A percentile compares a stretch with the other conserved stretches of the same genome.
Evolutionary conservation across 306 rosid species (phyloP).

Genomic region (Cotoneaster glaucophyllus): DNA sequence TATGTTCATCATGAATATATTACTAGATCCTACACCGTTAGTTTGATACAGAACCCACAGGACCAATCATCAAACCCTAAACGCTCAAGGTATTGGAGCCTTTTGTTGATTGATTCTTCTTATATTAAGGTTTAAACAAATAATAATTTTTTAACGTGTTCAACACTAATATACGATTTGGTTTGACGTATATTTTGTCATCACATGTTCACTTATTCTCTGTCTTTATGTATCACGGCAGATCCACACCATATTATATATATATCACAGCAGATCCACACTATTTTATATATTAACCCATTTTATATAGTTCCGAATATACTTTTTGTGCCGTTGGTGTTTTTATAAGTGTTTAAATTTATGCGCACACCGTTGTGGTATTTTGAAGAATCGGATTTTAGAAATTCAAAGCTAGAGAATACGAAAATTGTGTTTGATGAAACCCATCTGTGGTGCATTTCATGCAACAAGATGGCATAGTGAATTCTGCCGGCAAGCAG

Average conservation of each 20-base stretch:
- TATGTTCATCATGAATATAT: too few species aligned
- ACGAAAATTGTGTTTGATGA: background rate
- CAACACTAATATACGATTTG: background rate
- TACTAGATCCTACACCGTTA: too few species aligned
- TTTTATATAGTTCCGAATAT: background rate
- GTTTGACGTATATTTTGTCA: background rate
- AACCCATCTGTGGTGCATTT: background rate
- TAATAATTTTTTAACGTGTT: background rate
- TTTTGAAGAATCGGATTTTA: background rate
- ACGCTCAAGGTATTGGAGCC: too few species aligned
- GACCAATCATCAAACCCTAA: too few species aligned
- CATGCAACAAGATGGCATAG: background rate
- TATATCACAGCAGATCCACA: conserved; percentile 2
- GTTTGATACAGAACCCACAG: too few species aligned
- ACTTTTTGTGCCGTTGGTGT: background rate
- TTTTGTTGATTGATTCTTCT: background rate
- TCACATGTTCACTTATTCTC: background rate
- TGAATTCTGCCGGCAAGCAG: background rate
- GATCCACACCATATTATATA: background rate
- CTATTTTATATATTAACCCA: background rate
- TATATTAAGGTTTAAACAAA: background rate
- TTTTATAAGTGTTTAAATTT: too few species aligned
- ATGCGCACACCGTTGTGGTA: background rate
- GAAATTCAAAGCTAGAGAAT: background rate
- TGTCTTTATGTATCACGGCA: conserved; percentile 2